phyloP scores from a whole-genome alignment of 371 early-diverging fungal genomes.

The Rhizomucor miehei region DNA sequence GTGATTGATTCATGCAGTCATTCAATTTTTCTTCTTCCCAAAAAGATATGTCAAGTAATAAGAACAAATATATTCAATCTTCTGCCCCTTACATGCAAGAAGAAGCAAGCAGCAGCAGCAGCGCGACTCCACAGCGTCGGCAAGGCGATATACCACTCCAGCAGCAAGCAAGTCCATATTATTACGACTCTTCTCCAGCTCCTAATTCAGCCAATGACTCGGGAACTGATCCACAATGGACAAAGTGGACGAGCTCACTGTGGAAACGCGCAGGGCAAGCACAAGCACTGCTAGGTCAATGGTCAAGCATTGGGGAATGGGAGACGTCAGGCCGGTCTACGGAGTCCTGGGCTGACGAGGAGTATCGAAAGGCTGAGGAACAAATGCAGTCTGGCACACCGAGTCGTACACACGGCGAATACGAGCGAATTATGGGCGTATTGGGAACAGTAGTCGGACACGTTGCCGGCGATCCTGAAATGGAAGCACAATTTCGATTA shows the following conservation, averaged over 20 bases:
- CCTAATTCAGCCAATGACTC: background rate
- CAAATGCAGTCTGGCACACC: constrained; percentile 21
- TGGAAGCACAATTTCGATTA: constrained; percentile 30
- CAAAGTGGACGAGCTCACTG: constrained; percentile 23
- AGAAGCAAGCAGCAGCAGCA: too few species aligned
- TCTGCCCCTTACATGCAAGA: too few species aligned
- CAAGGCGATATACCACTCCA: too few species aligned
- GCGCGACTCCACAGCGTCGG: too few species aligned
- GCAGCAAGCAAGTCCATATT: too few species aligned
- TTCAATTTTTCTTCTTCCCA: too few species aligned
- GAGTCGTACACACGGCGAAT: constrained; percentile 41
- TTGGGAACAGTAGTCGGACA: constrained; percentile 32
- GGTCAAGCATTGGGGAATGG: constrained; percentile 25
- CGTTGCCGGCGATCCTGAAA: constrained; percentile 39
- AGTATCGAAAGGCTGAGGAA: constrained; percentile 24
- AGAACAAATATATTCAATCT: too few species aligned
- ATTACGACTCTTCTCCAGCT: too few species aligned
- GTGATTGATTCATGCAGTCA: too few species aligned
- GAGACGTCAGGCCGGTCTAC: constrained; percentile 18
- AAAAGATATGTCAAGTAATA: too few species aligned
- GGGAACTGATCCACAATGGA: constrained; percentile 22
- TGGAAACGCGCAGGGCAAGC: constrained; percentile 35
- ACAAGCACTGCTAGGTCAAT: constrained; percentile 27
- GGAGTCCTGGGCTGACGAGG: constrained; percentile 25
- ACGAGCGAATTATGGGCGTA: constrained; percentile 36